Base-by-base conservation (phyloP, 208 protist genomes). In the Trypanosoma lewisi region DNA sequence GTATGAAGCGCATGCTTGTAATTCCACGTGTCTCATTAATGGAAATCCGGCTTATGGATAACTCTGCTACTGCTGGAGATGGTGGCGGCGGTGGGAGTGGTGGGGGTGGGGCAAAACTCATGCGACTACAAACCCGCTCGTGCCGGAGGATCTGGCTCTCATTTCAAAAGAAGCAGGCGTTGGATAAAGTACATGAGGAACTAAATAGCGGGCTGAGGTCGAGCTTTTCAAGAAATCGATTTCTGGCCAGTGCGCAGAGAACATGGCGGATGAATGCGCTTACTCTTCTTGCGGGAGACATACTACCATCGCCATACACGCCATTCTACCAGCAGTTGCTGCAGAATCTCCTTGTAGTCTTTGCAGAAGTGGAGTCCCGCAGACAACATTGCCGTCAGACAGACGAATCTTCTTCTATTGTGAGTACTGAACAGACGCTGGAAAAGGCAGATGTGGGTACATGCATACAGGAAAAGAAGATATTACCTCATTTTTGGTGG, bases 191-290 rank as follows among this genome's bases (percentile, higher is more conserved):
- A 2, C 28, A 45, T 19, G 16, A 6, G 31, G 50, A 65, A 49
- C 23, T 72, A 16, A 53, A 23, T 16, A 27, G 16, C 6, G 33
- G 23, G 54, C 28, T 60, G 31, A 53, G 47, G 3, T 2, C 31
- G n/a, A n/a, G n/a, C n/a, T 49, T 49, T 17, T 17, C 37, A 37
- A 69, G 69, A 31, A 86, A 82, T 42, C 76, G 63, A n/a, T 74
- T 82, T 50, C 36, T 86, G 4, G 65, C 70, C 8, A 82, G 80
- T 53, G 80, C 80, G n/a, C 75, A 73, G 2, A 51, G 80, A 14
- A 51, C 53, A 21, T 72, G 73, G 64, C 62, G 58, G 5, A 82
- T 86, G 76, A 61, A 67, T 37, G 67, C 73, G 23, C 76, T 86
- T 21, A 56, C 78, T 17, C 53, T 86, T 4, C 41, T 77, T 14